A percentile compares a stretch with the other conserved stretches of the same genome.
Conservation (phyloP, 495 filamentous ascomycete species). For the Chaetomium fimeti region DNA sequence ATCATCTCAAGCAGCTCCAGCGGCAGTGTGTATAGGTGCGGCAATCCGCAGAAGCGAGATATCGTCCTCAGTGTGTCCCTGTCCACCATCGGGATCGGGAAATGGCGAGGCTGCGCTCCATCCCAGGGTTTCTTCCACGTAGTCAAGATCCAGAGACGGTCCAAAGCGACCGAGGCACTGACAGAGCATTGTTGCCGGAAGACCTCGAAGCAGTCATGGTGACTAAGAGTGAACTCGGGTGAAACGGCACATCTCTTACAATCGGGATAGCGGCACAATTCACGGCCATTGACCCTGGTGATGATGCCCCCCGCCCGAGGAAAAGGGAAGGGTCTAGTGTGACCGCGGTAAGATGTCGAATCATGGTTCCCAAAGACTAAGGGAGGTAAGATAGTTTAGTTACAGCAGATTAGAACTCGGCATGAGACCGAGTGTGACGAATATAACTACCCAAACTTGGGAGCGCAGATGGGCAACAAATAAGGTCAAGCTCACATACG, state of each 20-base stretch:
- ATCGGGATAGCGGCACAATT: conserved; percentile 3
- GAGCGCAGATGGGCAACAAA: neutral
- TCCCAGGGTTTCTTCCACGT: conserved; percentile 23
- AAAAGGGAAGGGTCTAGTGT: neutral
- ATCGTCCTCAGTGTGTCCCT: conserved; percentile 13
- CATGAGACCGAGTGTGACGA: too few relatives aligned
- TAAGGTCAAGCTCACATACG: neutral
- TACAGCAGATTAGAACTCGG: too few relatives aligned
- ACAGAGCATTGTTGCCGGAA: neutral
- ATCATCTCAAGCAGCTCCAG: conserved; percentile 23
- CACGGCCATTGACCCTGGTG: conserved; percentile 3
- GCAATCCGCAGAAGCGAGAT: conserved; percentile 15
- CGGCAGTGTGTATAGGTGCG: conserved; percentile 20
- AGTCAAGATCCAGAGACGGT: conserved; percentile 26
- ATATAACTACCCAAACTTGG: neutral
- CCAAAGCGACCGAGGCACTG: neutral
- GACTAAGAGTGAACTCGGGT: neutral
- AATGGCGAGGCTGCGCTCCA: conserved; percentile 11
- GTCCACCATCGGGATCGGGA: conserved; percentile 10
- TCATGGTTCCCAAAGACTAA: neutral
- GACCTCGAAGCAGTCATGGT: conserved; percentile 10
- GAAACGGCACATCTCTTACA: neutral
- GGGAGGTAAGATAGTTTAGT: neutral
- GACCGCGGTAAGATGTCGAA: conserved; percentile 10
- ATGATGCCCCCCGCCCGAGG: neutral